Evolutionary conservation across 805 yeast genomes (phyloP).

Genomic region (Ogataea degrootiae): DNA sequence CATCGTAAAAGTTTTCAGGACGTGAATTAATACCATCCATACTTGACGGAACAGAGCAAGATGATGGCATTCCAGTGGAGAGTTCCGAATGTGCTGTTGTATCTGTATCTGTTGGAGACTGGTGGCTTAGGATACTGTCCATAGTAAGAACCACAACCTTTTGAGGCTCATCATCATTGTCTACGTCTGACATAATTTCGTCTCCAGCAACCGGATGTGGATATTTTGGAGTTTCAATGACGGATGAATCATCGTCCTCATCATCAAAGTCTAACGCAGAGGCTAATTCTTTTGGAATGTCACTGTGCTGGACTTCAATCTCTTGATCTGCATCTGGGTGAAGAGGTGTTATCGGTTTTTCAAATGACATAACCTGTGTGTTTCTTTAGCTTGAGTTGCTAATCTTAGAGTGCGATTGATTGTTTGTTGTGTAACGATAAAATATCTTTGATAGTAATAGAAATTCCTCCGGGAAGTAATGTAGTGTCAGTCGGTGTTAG

Average conservation of each 20-base stretch:
- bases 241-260: constrained; percentile 4
- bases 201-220: constrained; percentile 4
- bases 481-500: no score
- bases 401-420: no score
- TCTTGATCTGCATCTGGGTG: constrained; percentile 28
- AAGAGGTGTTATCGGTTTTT: constrained; percentile 22
- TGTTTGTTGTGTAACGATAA: no score
- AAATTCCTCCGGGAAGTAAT: no score
- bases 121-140: constrained; percentile 19
- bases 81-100: not conserved
- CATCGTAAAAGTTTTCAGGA: constrained; percentile 14
- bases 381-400: no score
- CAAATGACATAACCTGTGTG: not conserved
- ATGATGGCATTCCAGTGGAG: not conserved
- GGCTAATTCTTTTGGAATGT: constrained; percentile 20
- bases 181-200: constrained; percentile 17
- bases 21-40: constrained; percentile 5
- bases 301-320: constrained; percentile 13
- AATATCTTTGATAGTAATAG: no score
- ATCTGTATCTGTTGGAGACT: not conserved
- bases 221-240: not conserved
- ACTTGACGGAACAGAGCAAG: not conserved
- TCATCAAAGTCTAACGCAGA: constrained; percentile 22
- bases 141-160: constrained; percentile 13
- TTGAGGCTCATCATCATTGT: constrained; percentile 15